phyloP scores from a whole-genome alignment of 306 rosid species.

The Vigna unguiculata region DNA sequence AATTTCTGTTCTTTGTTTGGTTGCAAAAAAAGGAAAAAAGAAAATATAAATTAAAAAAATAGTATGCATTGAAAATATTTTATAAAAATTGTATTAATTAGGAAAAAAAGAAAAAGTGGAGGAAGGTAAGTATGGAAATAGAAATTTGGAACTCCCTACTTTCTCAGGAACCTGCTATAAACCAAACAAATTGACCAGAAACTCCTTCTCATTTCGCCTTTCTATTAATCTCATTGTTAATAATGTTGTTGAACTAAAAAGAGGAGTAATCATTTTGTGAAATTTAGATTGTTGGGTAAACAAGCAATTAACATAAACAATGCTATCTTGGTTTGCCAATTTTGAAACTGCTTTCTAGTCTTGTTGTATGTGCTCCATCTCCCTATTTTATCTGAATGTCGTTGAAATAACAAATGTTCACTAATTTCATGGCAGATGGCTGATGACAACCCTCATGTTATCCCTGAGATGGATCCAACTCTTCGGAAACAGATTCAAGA shows the following conservation, averaged over 20 bases:
- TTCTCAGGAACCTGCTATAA: neutral
- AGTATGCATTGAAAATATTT: neutral
- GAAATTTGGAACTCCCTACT: neutral
- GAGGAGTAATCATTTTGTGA: too few species aligned
- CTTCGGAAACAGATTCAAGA: slow-evolving; percentile 96
- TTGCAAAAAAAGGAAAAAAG: neutral
- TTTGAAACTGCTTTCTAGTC: slow-evolving; percentile 24
- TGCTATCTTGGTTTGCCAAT: neutral
- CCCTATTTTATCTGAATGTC: slow-evolving; percentile 11
- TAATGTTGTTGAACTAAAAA: neutral
- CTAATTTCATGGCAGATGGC: slow-evolving; percentile 81
- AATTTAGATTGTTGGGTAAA: slow-evolving; percentile 11
- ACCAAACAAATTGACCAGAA: neutral
- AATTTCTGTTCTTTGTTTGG: neutral
- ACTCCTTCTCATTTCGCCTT: neutral
- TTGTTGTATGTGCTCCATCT: slow-evolving; percentile 19
- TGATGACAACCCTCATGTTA: slow-evolving; percentile 88
- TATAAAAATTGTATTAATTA: neutral
- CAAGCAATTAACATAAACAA: slow-evolving; percentile 27
- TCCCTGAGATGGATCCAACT: slow-evolving; percentile 99
- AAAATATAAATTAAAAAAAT: neutral
- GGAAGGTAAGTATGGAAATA: neutral
- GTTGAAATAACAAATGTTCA: slow-evolving; percentile 34
- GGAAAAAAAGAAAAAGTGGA: neutral
- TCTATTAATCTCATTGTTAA: neutral